Evolutionary conservation across 2,329 filamentous ascomycete species (phyloP), one percentile per base, ranked within the genome.

Genomic region (Sarocladium oryzae): DNA sequence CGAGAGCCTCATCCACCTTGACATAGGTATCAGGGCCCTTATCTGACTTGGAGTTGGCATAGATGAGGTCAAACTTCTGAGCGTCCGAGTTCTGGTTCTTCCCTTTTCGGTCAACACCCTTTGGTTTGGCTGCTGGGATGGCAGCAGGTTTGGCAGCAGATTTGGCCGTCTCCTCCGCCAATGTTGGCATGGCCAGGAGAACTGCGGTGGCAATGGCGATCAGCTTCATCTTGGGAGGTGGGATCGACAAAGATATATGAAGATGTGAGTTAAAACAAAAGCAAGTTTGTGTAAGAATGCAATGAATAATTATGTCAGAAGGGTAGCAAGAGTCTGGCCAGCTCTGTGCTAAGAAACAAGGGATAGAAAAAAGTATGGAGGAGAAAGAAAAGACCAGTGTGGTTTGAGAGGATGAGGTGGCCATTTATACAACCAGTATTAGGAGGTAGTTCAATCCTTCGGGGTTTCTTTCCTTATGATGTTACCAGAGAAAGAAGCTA

Each of bases 151-250:
- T n/a, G 13, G 7, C 28, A 30, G 13, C 7, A 30, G 50, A 28
- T 23, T 53, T 35, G 35, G 32, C 35, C 32, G 21, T 40, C 10
- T 52, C 52, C 20, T 43, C 13, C 4, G 51, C 51, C 23, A 52
- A n/a, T 36, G 20, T 53, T 15, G 60, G 56, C 10, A 54, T 20
- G 36, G 55, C 60, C 48, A 56, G 56, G 50, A 63, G 54, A 46
- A 55, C 56, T 30, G 57, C 35, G 10, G 61, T 20, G 20, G 57
- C 56, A 16, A 63, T 18, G 9, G 51, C 18, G 24, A 35, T 54
- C 37, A 60, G 46, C 53, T 53, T 61, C 61, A 63, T 63, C 36
- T 13, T 56, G 43, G 51, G 30, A 23, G 7, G 7, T 18, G 35
- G 13, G 41, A n/a, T n/a, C n/a, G n/a, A n/a, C n/a, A n/a, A n/a